Evolutionary conservation across 176 grass and related monocot species (phyloP).

Genomic region (Oryza coarctata): DNA sequence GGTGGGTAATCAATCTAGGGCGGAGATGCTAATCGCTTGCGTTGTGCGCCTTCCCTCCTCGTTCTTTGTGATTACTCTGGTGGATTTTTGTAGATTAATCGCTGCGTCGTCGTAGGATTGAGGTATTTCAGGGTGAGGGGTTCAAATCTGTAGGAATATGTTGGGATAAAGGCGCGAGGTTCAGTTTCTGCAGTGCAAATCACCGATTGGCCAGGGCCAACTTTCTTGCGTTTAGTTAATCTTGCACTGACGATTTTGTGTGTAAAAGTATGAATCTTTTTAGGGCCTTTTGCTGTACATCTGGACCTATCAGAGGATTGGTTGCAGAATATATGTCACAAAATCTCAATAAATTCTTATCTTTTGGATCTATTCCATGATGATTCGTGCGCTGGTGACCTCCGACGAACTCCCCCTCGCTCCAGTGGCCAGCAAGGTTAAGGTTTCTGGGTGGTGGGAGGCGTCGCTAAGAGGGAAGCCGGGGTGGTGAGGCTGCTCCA

Average conservation of each 20-base stretch:
- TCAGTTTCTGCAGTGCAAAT: not conserved
- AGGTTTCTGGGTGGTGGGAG: not conserved
- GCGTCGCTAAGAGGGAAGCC: not conserved
- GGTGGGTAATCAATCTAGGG: conserved; percentile 4
- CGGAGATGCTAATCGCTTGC: not conserved
- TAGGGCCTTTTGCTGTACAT: not conserved
- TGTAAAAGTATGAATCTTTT: not conserved
- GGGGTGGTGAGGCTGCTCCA: not conserved
- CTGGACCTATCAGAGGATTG: not conserved
- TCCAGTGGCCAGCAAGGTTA: not conserved
- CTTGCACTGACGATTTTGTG: not conserved
- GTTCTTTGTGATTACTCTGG: not conserved
- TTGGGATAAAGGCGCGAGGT: not conserved
- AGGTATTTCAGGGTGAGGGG: not conserved
- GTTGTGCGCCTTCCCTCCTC: not conserved
- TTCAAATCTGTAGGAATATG: not conserved
- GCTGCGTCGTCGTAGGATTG: not conserved
- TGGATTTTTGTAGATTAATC: not conserved
- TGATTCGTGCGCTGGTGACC: not conserved
- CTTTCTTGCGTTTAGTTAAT: not conserved
- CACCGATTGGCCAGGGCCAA: not conserved
- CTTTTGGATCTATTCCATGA: not conserved
- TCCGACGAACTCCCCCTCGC: not conserved
- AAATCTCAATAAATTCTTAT: not conserved
- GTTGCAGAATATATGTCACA: not conserved